These are phyloP conservation scores for Rhododendron williamsianum DNA, from an alignment of 148 eudicot species.

Conservation along the genomic window DNA sequence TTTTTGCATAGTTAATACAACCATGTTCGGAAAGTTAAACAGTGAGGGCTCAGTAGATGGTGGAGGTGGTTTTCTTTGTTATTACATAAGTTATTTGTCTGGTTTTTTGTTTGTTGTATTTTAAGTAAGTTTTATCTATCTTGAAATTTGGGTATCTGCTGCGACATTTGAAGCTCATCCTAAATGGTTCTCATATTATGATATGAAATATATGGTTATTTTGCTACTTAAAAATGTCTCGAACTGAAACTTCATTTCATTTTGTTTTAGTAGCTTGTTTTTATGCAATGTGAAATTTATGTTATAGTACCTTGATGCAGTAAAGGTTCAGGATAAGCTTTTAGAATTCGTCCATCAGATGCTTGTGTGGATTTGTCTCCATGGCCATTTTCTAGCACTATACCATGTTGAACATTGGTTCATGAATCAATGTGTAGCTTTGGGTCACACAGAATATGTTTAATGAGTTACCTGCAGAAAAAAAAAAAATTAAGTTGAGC, in stretches of 20 bases:
- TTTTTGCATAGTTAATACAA: neutral
- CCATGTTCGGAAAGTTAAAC: neutral
- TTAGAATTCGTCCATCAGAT: neutral
- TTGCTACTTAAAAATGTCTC: neutral
- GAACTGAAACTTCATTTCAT: neutral
- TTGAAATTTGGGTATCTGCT: neutral
- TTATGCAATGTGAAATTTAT: neutral
- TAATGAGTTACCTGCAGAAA: neutral
- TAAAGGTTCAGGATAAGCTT: neutral
- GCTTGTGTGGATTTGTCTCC: no score
- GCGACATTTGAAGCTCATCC: neutral
- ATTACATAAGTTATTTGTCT: no score
- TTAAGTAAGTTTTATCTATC: neutral
- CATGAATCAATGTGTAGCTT: neutral
- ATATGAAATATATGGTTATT: neutral
- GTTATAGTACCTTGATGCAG: neutral
- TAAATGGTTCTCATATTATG: no score
- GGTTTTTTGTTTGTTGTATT: neutral
- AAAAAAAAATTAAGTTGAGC: neutral
- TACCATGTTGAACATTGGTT: neutral
- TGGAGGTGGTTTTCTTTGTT: neutral
- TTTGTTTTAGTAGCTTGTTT: neutral
- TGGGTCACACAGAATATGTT: neutral
- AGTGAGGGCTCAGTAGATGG: neutral
- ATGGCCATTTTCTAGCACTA: neutral